Evolutionary conservation across 2,329 filamentous ascomycete genomes (phyloP).

Genomic region (Elsinoe arachidis): DNA sequence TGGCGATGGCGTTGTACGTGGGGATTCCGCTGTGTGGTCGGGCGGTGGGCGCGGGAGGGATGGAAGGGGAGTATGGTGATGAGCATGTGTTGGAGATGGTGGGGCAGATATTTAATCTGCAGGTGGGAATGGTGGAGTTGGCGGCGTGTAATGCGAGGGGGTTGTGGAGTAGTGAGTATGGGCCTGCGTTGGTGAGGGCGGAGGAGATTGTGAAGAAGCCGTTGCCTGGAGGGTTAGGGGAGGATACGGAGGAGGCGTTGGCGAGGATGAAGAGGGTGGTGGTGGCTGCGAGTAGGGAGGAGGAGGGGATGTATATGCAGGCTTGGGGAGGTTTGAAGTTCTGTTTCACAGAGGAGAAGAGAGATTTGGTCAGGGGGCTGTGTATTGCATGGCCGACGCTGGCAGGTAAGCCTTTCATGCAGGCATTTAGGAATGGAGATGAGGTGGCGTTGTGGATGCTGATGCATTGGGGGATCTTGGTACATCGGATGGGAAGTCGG

Average conservation of each 20-base stretch:
- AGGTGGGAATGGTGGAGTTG: neutral
- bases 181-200: neutral
- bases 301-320: neutral
- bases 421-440: neutral
- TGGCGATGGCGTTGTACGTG: neutral
- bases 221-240: neutral
- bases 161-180: neutral
- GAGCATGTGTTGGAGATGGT: neutral
- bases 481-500: neutral
- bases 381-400: neutral
- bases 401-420: neutral
- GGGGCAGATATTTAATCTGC: neutral
- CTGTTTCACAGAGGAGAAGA: conserved; percentile 9
- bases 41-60: neutral
- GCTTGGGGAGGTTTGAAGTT: neutral
- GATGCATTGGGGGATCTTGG: conserved; percentile 11
- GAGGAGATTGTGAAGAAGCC: neutral
- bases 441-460: conserved; percentile 4
- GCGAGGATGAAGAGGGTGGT: neutral
- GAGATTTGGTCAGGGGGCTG: neutral
- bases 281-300: neutral
- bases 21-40: conserved; percentile 1
- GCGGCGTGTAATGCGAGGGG: neutral
- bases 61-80: neutral
- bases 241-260: neutral